phyloP scores from a whole-genome alignment of 164 flowering plant species.

The Tetracentron sinense region DNA sequence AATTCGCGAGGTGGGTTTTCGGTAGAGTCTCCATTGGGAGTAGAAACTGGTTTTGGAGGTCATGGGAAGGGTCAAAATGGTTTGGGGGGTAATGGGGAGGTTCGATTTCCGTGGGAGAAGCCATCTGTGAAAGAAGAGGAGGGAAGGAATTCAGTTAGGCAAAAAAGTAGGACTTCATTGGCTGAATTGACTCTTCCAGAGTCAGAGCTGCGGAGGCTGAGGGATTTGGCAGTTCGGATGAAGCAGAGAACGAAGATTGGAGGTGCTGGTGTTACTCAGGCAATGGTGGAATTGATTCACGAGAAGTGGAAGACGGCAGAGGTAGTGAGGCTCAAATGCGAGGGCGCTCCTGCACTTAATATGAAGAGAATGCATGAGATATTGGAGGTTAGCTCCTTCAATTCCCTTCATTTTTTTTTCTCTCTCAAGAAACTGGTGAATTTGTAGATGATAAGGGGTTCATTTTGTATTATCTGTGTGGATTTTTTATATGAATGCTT shows the following conservation, averaged over 20 bases:
- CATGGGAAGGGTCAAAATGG: slow-evolving; percentile 41
- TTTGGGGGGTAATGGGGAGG: slow-evolving; percentile 39
- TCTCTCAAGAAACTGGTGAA: neutral
- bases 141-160: slow-evolving; percentile 30
- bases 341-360: slow-evolving; percentile 74
- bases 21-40: slow-evolving; percentile 42
- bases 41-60: slow-evolving; percentile 30
- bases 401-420: slow-evolving; percentile 1
- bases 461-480: too few relatives aligned
- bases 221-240: slow-evolving; percentile 47
- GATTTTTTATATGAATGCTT: too few relatives aligned
- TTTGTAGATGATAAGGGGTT: neutral
- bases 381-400: slow-evolving; percentile 65
- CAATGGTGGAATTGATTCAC: slow-evolving; percentile 64
- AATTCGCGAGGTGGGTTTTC: slow-evolving; percentile 77
- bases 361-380: slow-evolving; percentile 94
- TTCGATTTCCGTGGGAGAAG: slow-evolving; percentile 83
- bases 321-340: slow-evolving; percentile 75
- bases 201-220: slow-evolving; percentile 75
- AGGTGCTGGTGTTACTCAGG: slow-evolving; percentile 73
- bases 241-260: slow-evolving; percentile 61
- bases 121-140: slow-evolving; percentile 22
- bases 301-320: slow-evolving; percentile 77
- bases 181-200: slow-evolving; percentile 80
- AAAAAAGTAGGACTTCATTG: slow-evolving; percentile 43